phyloP scores from a whole-genome alignment of 345 rosid species.

The Camelina neglecta region DNA sequence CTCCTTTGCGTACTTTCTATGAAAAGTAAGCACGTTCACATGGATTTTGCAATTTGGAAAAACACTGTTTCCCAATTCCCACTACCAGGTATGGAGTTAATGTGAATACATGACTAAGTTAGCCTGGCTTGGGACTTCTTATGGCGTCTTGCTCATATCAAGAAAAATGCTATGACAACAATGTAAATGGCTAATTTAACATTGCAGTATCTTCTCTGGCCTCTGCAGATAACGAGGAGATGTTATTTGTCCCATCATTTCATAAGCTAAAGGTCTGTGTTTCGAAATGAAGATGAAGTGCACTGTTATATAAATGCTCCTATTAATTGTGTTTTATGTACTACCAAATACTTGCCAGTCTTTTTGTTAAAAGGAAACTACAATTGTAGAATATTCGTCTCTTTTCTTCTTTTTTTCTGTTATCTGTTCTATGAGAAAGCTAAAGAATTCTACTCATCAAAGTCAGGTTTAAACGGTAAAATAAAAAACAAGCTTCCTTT shows the following conservation, averaged over 20 bases:
- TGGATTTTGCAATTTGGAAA: not conserved
- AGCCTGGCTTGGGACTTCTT: constrained; percentile 17
- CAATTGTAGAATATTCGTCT: constrained; percentile 20
- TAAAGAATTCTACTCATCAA: constrained; percentile 33
- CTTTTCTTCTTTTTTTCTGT: constrained; percentile 6
- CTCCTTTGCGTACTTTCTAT: constrained; percentile 7
- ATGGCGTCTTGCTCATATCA: constrained; percentile 15
- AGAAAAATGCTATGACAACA: constrained; percentile 13
- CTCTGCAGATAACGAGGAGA: constrained; percentile 29
- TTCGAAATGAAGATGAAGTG: constrained; percentile 5
- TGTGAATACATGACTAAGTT: constrained; percentile 5
- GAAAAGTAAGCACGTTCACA: not conserved
- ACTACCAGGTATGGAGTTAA: constrained; percentile 10
- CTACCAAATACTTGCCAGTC: constrained; percentile 3
- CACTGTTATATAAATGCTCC: constrained; percentile 5
- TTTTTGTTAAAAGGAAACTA: constrained; percentile 8
- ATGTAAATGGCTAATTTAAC: constrained; percentile 9
- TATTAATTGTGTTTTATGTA: constrained; percentile 21
- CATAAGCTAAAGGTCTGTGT: constrained; percentile 9
- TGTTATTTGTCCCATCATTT: constrained; percentile 34
- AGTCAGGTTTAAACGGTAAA: constrained; percentile 42
- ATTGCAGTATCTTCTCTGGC: constrained; percentile 8
- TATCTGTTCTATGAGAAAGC: constrained; percentile 23
- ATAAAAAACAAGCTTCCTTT: constrained; percentile 43
- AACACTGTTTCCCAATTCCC: not conserved